Base-by-base conservation (phyloP, 192 early-diverging fungal genomes). In the Entomortierella parvispora region DNA sequence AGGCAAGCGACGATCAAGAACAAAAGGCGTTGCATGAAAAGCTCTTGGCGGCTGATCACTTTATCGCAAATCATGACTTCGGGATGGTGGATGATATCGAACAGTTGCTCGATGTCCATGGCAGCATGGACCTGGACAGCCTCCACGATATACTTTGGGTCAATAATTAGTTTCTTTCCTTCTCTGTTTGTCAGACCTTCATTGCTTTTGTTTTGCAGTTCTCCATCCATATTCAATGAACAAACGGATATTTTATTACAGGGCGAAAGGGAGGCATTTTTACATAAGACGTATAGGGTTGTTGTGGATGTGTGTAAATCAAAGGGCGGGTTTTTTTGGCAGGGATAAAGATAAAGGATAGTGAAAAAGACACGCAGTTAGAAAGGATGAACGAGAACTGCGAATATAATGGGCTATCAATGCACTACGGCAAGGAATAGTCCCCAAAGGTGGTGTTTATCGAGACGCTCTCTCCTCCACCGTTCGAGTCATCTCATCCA, bases 121-220 rank as follows among this genome's bases (percentile, higher is more conserved):
- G 32, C 14, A 25, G 18, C 22, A 43, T 62, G 1, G 65, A 68
- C 22, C 40, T 76, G 1, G 72, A 76, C 23, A 46, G 62, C 1
- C 28, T 76, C 15, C 72, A 76, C 40, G 72, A 76, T 23, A 48
- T 55, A 37, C 51, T 76, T 15, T 76, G 72, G 72, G 53, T 49
- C 4, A 46, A 65, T n/a, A 61, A 58, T 29, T n/a, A 11, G 3
- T 29, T 20, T 49, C n/a, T 18, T 49, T 49, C 22, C 22, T 15
- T 49, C 32, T 32, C n/a, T n/a, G 4, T 17, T 40, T 32, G 33
- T 4, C 31, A 20, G 26, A 32, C n/a, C 29, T 55, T 55, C 2
- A 3, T n/a, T 5, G 3, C 0, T 8, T 54, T 31, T 32, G n/a
- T 55, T 55, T 34, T 31, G 1, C 0, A 10, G 12, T 53, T 47